Evolutionary conservation across 2,329 filamentous ascomycete genomes (phyloP).

Genomic region (Penicillium sp.): DNA sequence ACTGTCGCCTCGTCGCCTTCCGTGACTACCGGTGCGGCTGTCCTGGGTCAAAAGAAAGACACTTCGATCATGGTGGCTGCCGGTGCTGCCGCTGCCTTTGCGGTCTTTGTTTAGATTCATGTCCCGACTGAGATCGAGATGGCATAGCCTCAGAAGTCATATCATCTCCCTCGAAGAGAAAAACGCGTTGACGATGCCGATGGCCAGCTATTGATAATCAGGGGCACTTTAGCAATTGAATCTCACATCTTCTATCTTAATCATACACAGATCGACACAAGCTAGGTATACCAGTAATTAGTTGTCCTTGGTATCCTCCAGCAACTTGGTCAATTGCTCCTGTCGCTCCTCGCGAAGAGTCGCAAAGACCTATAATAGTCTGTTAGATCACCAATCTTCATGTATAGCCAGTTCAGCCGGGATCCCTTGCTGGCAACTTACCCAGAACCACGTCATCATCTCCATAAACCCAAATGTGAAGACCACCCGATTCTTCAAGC

Average conservation of each 20-base stretch:
- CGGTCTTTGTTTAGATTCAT: conserved; percentile 23
- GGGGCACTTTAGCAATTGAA: conserved; percentile 1
- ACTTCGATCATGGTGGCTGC: conserved; percentile 27
- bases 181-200: no score
- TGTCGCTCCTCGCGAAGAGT: conserved; percentile 37
- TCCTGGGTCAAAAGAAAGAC: conserved; percentile 20
- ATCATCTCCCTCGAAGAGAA: no score
- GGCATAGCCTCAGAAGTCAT: no score
- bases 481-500: conserved; percentile 74
- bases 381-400: not conserved
- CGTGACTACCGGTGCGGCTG: conserved; percentile 22
- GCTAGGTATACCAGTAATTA: not conserved
- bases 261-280: not conserved
- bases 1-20: conserved; percentile 21
- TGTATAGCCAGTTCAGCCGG: not conserved
- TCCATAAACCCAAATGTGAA: conserved; percentile 83
- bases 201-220: not conserved
- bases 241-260: conserved; percentile 1
- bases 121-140: not conserved
- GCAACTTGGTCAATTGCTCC: conserved; percentile 22
- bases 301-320: conserved; percentile 15
- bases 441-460: conserved; percentile 82
- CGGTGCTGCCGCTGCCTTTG: conserved; percentile 28
- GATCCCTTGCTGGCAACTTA: no score
- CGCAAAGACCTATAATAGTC: conserved; percentile 28